Percentiles rank a stretch among this genome's conserved stretches.
Conservation (phyloP, 176 grass and related monocot species). For the Phyllostachys edulis region DNA sequence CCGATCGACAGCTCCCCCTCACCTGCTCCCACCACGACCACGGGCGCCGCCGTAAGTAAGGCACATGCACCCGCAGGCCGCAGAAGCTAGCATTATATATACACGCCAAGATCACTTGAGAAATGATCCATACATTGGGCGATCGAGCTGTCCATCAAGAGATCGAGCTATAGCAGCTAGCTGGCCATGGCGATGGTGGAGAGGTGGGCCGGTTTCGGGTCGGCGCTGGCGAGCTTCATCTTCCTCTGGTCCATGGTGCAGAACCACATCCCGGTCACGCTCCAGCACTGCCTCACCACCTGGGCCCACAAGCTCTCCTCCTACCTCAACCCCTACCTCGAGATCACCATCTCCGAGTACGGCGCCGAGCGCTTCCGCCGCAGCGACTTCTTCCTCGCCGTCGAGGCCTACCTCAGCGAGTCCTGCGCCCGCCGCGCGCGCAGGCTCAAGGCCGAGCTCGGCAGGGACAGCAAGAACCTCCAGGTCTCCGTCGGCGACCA, state of each 20-base stretch:
- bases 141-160: not conserved
- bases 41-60: not conserved
- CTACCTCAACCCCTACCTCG: slow-evolving; percentile 51
- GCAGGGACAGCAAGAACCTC: slow-evolving; percentile 41
- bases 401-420: slow-evolving; percentile 60
- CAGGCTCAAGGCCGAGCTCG: slow-evolving; percentile 56
- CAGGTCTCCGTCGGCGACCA: slow-evolving; percentile 56
- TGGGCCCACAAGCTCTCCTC: slow-evolving; percentile 14
- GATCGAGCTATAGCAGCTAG: not conserved
- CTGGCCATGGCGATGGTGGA: slow-evolving; percentile 23
- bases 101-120: not conserved
- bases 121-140: not conserved
- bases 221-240: slow-evolving; percentile 44
- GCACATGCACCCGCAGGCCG: not conserved
- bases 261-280: slow-evolving; percentile 22
- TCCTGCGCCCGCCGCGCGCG: slow-evolving; percentile 39
- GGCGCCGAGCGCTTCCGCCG: slow-evolving; percentile 33
- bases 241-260: slow-evolving; percentile 57
- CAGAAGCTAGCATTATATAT: not conserved
- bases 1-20: too few species aligned
- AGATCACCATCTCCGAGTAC: slow-evolving; percentile 56
- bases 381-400: slow-evolving; percentile 44
- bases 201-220: slow-evolving; percentile 30
- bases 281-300: slow-evolving; percentile 6
- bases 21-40: not conserved